Evolutionary conservation across 805 yeast species (phyloP), one percentile per base, ranked within the genome.

Genomic region (Candida piceae): DNA sequence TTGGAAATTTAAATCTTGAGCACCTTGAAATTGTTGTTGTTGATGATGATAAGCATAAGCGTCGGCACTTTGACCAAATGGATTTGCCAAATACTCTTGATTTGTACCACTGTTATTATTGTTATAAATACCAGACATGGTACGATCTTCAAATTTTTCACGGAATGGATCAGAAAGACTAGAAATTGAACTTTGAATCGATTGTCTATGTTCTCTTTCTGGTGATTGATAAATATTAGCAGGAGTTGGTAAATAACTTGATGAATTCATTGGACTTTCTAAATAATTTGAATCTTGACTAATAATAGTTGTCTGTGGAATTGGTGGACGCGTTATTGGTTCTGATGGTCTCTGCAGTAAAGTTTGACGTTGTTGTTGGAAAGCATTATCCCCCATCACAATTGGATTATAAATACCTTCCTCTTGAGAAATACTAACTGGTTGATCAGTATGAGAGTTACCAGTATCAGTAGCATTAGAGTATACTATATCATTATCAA

Each of bases 1-100:
- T 36, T 53, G 57, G 35, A 53, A 55, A 31, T 23, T 30, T 18
- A 29, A 24, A 15, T 24, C 29, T 13, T 21, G 15, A 8, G 10
- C 13, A 12, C 20, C 15, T 17, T 12, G n/a, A 3, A 21, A 23
- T 9, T 34, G 37, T n/a, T 29, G 34, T 17, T 31, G 34, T 17
- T 22, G 34, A 12, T 20, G 33, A 19, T 21, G n/a, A 11, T 15
- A 31, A n/a, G 26, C 9, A 12, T 9, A 24, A 9, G 12, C 26
- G 5, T 24, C 6, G 13, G 7, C 13, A 24, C 12, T 24, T 24
- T 24, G 26, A 6, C 26, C 26, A 24, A 24, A 24, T 9, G 26
- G 26, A 24, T 24, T 24, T 5, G 6, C 26, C 17, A 26, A 6
- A 26, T 26, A 26, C 4, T 26, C 29, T 26, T 26, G 29, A 12